These are phyloP conservation scores for Catharanthus roseus DNA, from an alignment of 257 asterid species.

Conservation along the genomic window DNA sequence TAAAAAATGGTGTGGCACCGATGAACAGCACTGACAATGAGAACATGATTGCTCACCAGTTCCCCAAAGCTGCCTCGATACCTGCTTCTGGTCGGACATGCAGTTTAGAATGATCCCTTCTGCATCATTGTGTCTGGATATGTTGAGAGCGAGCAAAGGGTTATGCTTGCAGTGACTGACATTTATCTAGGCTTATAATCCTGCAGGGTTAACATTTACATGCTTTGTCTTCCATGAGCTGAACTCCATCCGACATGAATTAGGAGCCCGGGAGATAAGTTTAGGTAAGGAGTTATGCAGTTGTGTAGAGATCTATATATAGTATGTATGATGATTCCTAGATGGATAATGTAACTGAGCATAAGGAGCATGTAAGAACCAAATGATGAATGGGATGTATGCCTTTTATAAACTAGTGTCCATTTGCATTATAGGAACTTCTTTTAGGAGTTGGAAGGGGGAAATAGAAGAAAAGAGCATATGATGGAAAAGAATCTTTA, in stretches of 20 bases:
- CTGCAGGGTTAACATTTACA: conserved; percentile 12
- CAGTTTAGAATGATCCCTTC: conserved; percentile 30
- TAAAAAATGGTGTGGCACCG: conserved; percentile 29
- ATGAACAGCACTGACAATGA: conserved; percentile 25
- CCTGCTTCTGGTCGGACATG: conserved; percentile 41
- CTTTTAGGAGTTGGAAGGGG: conserved; percentile 6
- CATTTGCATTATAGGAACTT: conserved; percentile 1
- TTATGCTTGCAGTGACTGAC: conserved; percentile 51
- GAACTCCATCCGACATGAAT: neutral
- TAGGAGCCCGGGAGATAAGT: neutral
- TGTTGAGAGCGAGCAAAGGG: conserved; percentile 45
- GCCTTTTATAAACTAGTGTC: neutral
- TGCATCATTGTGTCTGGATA: conserved; percentile 19
- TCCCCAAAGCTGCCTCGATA: conserved; percentile 30
- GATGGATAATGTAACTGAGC: neutral
- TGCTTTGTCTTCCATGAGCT: neutral
- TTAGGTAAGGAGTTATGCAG: conserved; percentile 4
- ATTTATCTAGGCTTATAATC: conserved; percentile 22
- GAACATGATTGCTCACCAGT: conserved; percentile 29
- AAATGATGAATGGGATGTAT: neutral
- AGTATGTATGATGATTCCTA: neutral
- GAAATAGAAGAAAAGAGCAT: neutral
- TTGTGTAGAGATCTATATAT: neutral
- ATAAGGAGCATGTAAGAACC: neutral
- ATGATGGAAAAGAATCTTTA: neutral